Percentiles rank a stretch among this genome's conserved stretches.
Evolutionary conservation across 2,329 filamentous ascomycete species (phyloP).

Genomic region (Stemphylium vesicarium): DNA sequence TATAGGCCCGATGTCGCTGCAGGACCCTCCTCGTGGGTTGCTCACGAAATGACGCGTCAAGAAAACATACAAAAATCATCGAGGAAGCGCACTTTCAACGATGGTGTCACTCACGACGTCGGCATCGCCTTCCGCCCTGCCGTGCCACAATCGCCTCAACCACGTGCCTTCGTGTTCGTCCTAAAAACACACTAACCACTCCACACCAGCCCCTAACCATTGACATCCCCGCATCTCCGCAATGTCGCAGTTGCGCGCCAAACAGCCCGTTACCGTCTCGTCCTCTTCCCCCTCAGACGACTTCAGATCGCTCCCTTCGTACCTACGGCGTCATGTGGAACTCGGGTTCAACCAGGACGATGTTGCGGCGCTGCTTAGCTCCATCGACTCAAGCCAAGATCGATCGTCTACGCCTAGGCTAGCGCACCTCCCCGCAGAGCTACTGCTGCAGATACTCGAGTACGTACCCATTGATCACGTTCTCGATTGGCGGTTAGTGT

Average conservation of each 20-base stretch:
- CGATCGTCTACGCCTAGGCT: neutral
- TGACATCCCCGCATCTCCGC: slow-evolving; percentile 7
- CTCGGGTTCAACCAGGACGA: slow-evolving; percentile 38
- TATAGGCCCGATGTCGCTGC: neutral
- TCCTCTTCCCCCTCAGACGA: neutral
- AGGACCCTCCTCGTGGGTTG: neutral
- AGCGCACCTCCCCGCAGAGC: slow-evolving; percentile 39
- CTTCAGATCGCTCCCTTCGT: slow-evolving; percentile 24
- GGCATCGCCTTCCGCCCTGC: neutral
- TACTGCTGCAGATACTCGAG: slow-evolving; percentile 37
- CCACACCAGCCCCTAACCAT: neutral
- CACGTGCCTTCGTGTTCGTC: neutral
- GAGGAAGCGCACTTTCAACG: too few species aligned
- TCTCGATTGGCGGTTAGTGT: slow-evolving; percentile 39
- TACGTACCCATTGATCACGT: slow-evolving; percentile 35
- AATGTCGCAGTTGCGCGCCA: slow-evolving; percentile 7
- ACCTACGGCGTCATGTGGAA: slow-evolving; percentile 28
- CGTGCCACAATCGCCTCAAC: neutral
- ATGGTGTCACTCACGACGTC: too few species aligned
- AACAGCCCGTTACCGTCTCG: neutral
- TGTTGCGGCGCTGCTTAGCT: slow-evolving; percentile 32
- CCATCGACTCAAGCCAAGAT: slow-evolving; percentile 40
- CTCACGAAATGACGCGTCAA: neutral
- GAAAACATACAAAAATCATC: too few species aligned
- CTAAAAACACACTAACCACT: slow-evolving; percentile 8